Conservation (phyloP, 495 filamentous ascomycete species). For the Usnea hakonensis region DNA sequence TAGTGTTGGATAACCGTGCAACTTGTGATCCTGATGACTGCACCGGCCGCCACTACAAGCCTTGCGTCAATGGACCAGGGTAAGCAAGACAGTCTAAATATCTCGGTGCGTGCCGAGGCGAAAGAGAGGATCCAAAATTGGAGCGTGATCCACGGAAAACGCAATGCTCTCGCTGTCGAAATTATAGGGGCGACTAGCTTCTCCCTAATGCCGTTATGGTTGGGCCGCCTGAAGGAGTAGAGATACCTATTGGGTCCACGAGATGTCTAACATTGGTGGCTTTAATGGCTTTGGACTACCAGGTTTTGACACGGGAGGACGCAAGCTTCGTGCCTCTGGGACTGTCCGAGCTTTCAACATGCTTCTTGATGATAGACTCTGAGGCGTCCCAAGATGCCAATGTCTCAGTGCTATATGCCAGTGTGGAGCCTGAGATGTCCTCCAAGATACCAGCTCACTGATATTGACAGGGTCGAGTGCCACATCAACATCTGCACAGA, state of each 20-base stretch:
- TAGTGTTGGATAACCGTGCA: constrained; percentile 3
- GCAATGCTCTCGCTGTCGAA: not conserved
- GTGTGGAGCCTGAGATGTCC: not conserved
- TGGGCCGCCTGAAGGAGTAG: not conserved
- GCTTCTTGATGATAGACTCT: not conserved
- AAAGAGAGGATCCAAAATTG: not conserved
- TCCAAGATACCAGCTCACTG: not conserved
- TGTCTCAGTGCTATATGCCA: not conserved
- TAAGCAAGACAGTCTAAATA: not conserved
- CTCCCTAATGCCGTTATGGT: not conserved
- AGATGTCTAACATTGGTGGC: constrained; percentile 2
- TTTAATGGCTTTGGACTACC: constrained; percentile 9
- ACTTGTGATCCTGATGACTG: not conserved
- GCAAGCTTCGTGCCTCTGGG: constrained; percentile 2
- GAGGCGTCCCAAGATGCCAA: not conserved
- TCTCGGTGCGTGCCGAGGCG: not conserved
- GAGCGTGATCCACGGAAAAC: not conserved
- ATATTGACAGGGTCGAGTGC: no score
- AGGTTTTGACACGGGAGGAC: constrained; percentile 18
- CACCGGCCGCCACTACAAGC: not conserved
- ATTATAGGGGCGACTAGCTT: not conserved
- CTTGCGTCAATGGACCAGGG: not conserved
- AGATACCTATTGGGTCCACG: not conserved
- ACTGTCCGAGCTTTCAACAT: constrained; percentile 2
- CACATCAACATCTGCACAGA: not conserved